These are phyloP conservation scores for Sarocladium strictum DNA, from an alignment of 2,329 filamentous ascomycete species.

Conservation along the genomic window DNA sequence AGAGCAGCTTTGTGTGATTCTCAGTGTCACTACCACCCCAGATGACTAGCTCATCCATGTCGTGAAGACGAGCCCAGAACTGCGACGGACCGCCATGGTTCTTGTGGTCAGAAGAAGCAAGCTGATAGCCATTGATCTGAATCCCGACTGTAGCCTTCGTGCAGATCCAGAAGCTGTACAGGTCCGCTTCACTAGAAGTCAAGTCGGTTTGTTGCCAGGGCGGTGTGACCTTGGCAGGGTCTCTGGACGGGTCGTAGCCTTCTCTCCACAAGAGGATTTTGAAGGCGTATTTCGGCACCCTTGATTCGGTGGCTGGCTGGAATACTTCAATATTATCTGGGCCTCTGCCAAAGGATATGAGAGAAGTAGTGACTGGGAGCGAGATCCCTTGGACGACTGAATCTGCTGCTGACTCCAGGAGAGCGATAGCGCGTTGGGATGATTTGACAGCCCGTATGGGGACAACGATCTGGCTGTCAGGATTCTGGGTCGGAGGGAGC, in stretches of 20 bases:
- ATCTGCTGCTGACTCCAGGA: constrained; percentile 57
- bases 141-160: constrained; percentile 76
- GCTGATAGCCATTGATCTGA: constrained; percentile 63
- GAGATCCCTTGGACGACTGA: constrained; percentile 60
- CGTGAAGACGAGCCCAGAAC: constrained; percentile 64
- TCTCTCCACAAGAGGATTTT: constrained; percentile 67
- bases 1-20: constrained; percentile 40
- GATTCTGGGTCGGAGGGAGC: constrained; percentile 10
- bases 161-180: constrained; percentile 67
- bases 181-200: constrained; percentile 33
- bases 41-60: constrained; percentile 71
- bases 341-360: constrained; percentile 74
- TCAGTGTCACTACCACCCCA: constrained; percentile 44
- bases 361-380: constrained; percentile 58
- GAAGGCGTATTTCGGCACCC: constrained; percentile 77
- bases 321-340: constrained; percentile 64
- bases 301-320: constrained; percentile 54
- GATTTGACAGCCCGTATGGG: constrained; percentile 29
- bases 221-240: constrained; percentile 47
- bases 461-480: constrained; percentile 29
- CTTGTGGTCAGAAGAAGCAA: constrained; percentile 51
- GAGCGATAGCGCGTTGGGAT: constrained; percentile 46
- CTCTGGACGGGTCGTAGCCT: constrained; percentile 52
- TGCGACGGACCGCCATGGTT: constrained; percentile 48
- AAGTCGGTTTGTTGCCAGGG: constrained; percentile 23